Conservation (phyloP, 2,329 filamentous ascomycete genomes). For the Periconia sp. region DNA sequence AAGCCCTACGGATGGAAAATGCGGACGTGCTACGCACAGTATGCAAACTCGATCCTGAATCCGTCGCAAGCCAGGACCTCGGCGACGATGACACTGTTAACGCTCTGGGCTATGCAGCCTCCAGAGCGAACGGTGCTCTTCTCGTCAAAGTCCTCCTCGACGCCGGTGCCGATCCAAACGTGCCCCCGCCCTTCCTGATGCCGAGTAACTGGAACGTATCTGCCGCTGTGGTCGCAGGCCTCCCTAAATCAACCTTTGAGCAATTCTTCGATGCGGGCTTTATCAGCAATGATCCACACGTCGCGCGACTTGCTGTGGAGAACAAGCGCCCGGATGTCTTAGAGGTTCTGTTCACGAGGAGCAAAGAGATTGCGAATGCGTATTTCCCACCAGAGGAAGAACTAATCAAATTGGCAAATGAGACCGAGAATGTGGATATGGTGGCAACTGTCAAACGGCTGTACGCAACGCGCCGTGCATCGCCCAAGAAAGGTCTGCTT, state of each 20-base stretch:
- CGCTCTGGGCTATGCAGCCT: slow-evolving; percentile 5
- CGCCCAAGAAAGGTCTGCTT: not conserved
- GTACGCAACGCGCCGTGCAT: not conserved
- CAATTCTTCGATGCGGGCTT: slow-evolving; percentile 10
- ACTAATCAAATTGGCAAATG: slow-evolving; percentile 2
- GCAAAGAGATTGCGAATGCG: slow-evolving; percentile 1
- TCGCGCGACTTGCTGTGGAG: slow-evolving; percentile 3
- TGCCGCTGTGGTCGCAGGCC: slow-evolving; percentile 1
- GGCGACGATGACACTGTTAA: slow-evolving; percentile 5
- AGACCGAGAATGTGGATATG: not conserved
- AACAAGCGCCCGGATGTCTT: slow-evolving; percentile 6
- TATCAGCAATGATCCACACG: slow-evolving; percentile 3
- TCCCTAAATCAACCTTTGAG: slow-evolving; percentile 8
- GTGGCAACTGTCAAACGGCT: not conserved
- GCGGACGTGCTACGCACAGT: slow-evolving; percentile 2
- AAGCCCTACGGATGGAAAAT: slow-evolving; percentile 5
- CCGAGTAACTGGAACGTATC: slow-evolving; percentile 5
- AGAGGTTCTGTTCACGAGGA: slow-evolving; percentile 4
- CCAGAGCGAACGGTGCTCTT: slow-evolving; percentile 2
- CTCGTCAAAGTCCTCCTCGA: slow-evolving; percentile 10
- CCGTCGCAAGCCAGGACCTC: not conserved
- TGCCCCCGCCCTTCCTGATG: slow-evolving; percentile 4
- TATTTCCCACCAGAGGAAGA: slow-evolving; percentile 3
- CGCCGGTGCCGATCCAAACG: slow-evolving; percentile 9
- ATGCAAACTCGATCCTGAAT: slow-evolving; percentile 2